Percentiles rank a stretch among this genome's conserved stretches.
Evolutionary conservation across 2,329 filamentous ascomycete genomes (phyloP).

Genomic region (Alternaria longipes): DNA sequence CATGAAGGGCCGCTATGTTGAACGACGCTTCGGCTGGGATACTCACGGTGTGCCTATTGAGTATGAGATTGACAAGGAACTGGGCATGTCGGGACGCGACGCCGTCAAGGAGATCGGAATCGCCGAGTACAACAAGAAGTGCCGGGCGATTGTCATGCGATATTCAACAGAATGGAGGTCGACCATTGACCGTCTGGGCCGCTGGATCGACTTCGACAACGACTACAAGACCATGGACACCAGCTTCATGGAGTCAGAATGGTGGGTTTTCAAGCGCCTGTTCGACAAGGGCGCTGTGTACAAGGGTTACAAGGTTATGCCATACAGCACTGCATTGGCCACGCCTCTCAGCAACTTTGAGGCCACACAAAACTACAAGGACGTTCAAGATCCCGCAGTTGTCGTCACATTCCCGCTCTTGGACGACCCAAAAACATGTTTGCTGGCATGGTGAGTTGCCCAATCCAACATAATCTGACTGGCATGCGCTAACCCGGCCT

Average conservation of each 20-base stretch:
- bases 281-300: constrained; percentile 92
- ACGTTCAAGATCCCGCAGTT: constrained; percentile 88
- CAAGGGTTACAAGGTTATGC: constrained; percentile 91
- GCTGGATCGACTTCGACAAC: constrained; percentile 98
- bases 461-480: neutral
- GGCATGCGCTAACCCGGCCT: constrained; percentile 15
- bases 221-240: constrained; percentile 98
- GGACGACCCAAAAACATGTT: constrained; percentile 75
- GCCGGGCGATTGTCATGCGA: constrained; percentile 91
- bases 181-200: constrained; percentile 86
- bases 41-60: constrained; percentile 94
- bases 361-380: constrained; percentile 93
- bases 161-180: constrained; percentile 86
- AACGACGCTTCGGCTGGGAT: constrained; percentile 94
- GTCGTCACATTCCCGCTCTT: constrained; percentile 87
- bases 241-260: constrained; percentile 94
- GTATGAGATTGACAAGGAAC: constrained; percentile 96
- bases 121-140: constrained; percentile 90
- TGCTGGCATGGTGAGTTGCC: constrained; percentile 73
- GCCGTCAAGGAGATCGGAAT: constrained; percentile 88
- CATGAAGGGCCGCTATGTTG: constrained; percentile 94
- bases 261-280: constrained; percentile 96
- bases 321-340: constrained; percentile 89
- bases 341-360: constrained; percentile 94
- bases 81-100: constrained; percentile 86